These are phyloP conservation scores for Phytophthora boehmeriae DNA, from an alignment of 352 stramenopile genomes.

Conservation along the genomic window DNA sequence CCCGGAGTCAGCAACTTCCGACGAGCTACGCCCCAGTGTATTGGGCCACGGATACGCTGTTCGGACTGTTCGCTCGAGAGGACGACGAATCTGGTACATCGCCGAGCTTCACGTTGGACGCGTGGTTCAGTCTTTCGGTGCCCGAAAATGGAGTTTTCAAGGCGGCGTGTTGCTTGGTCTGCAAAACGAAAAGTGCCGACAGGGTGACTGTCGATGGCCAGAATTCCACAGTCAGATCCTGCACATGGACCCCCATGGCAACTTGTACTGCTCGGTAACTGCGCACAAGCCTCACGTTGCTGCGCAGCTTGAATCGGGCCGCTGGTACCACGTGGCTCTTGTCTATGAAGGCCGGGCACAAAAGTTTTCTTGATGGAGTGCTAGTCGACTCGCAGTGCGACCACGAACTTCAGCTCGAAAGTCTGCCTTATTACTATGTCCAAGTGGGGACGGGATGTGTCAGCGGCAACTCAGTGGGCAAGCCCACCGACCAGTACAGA, in stretches of 20 bases:
- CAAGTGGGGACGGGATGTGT: conserved; percentile 13
- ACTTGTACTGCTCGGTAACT: conserved; percentile 21
- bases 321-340: conserved; percentile 32
- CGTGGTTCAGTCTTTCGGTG: conserved; percentile 58
- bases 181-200: conserved; percentile 34
- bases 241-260: conserved; percentile 13
- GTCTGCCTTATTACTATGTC: conserved; percentile 14
- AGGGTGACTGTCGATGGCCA: conserved; percentile 9
- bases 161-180: conserved; percentile 53
- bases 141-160: conserved; percentile 30
- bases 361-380: conserved; percentile 15
- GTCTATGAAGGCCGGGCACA: conserved; percentile 10
- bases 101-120: conserved; percentile 43
- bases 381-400: conserved; percentile 10
- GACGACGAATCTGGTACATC: conserved; percentile 8
- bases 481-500: conserved; percentile 9
- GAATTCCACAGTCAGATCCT: conserved; percentile 16
- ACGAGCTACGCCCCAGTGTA: conserved; percentile 13
- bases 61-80: conserved; percentile 35
- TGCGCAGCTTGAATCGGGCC: conserved; percentile 2
- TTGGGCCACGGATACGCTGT: conserved; percentile 26
- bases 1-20: neutral
- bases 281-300: conserved; percentile 9
- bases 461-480: conserved; percentile 6
- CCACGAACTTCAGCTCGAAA: conserved; percentile 21